phyloP scores from a whole-genome alignment of 768 basidiomycete genomes.

The Tulasnella sp. region DNA sequence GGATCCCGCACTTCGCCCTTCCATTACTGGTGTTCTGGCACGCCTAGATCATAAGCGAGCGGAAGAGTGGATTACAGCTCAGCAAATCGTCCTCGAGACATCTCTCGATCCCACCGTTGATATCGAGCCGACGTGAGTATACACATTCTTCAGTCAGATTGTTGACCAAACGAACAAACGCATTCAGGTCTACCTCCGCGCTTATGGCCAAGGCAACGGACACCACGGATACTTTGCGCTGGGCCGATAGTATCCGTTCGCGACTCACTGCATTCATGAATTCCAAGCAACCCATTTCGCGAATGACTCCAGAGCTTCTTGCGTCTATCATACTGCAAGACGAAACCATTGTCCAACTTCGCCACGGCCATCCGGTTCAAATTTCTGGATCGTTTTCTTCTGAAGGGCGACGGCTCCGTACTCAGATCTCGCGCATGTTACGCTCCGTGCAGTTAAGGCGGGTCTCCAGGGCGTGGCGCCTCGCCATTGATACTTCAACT shows the following conservation, averaged over 20 bases:
- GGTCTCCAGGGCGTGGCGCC: neutral
- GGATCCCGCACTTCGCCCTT: neutral
- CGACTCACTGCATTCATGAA: neutral
- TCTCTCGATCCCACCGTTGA: neutral
- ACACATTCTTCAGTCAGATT: neutral
- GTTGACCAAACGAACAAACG: neutral
- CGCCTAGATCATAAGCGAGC: neutral
- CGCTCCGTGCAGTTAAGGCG: neutral
- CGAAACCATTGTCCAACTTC: neutral
- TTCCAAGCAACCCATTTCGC: neutral
- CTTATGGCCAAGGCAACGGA: neutral
- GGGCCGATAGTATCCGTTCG: neutral
- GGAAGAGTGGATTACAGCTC: neutral
- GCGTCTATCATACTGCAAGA: neutral
- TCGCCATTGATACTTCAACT: neutral
- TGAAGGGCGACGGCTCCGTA: too few species aligned
- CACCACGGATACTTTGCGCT: neutral
- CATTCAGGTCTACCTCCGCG: neutral
- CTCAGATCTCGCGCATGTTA: neutral
- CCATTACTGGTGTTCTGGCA: too few species aligned
- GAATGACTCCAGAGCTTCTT: neutral
- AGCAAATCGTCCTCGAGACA: neutral
- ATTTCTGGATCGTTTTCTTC: neutral
- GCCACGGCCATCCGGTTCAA: neutral
- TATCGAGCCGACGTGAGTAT: neutral